Percentiles rank a stretch among this genome's conserved stretches.
Conservation (phyloP, 805 yeast genomes). For the Candida jianshihensis region DNA sequence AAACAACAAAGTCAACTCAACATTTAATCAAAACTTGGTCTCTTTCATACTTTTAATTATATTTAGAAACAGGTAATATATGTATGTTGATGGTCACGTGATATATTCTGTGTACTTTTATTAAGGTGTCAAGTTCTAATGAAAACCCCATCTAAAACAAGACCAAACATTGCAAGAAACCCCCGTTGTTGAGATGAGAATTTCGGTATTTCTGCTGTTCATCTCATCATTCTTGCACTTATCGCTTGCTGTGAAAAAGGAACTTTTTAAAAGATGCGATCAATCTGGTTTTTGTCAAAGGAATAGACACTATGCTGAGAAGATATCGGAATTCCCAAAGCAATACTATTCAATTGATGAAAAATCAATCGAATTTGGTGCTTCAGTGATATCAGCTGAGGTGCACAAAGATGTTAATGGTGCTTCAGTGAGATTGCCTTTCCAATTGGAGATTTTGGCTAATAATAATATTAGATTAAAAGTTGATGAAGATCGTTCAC, state of each 20-base stretch:
- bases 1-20: no score
- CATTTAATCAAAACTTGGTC: no score
- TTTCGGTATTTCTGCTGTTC: slow-evolving; percentile 1
- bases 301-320: slow-evolving; percentile 57
- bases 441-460: slow-evolving; percentile 48
- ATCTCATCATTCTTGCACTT: neutral
- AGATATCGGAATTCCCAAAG: slow-evolving; percentile 19
- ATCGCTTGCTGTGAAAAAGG: slow-evolving; percentile 45
- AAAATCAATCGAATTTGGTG: slow-evolving; percentile 24
- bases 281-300: slow-evolving; percentile 81
- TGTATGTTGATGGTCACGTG: no score
- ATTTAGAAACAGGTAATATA: no score
- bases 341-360: slow-evolving; percentile 37
- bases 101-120: no score
- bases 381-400: slow-evolving; percentile 35
- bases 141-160: neutral
- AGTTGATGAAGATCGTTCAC: slow-evolving; percentile 51
- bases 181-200: slow-evolving; percentile 1
- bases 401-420: slow-evolving; percentile 39
- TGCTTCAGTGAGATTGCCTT: slow-evolving; percentile 43
- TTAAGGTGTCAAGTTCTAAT: no score
- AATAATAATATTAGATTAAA: slow-evolving; percentile 55
- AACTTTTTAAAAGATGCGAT: slow-evolving; percentile 69
- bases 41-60: no score
- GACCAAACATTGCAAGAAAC: neutral